phyloP scores from a whole-genome alignment of 2,329 filamentous ascomycete species.

The Diaporthe batatas region DNA sequence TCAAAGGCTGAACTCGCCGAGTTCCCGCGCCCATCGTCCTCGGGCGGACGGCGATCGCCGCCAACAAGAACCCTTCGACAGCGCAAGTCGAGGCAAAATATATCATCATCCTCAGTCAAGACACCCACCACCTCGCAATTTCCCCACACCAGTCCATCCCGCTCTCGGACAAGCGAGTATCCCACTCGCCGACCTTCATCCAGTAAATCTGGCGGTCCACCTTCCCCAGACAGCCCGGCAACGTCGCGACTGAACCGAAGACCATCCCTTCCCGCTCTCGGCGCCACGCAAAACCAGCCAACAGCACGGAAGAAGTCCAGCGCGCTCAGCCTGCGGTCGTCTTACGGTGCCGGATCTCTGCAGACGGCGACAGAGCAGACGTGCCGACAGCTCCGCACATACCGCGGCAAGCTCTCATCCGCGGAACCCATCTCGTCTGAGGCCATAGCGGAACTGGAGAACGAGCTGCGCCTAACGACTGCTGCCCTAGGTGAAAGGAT shows the following conservation, averaged over 20 bases:
- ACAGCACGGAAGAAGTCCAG: conserved; percentile 63
- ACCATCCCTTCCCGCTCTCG: conserved; percentile 68
- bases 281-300: conserved; percentile 47
- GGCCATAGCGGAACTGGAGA: conserved; percentile 72
- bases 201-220: conserved; percentile 60
- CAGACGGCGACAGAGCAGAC: conserved; percentile 75
- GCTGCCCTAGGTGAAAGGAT: conserved; percentile 71
- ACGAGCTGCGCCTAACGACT: conserved; percentile 73
- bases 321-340: conserved; percentile 58
- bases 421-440: conserved; percentile 68
- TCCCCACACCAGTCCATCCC: conserved; percentile 56
- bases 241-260: conserved; percentile 61
- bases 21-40: conserved; percentile 70
- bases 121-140: conserved; percentile 53
- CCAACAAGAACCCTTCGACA: conserved; percentile 64
- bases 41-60: conserved; percentile 66
- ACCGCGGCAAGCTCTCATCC: conserved; percentile 73
- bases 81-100: conserved; percentile 66
- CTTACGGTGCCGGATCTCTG: conserved; percentile 64
- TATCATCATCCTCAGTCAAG: conserved; percentile 53
- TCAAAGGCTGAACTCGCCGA: conserved; percentile 90
- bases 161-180: conserved; percentile 54
- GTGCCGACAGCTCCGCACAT: conserved; percentile 72
- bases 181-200: conserved; percentile 63
- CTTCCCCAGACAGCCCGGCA: conserved; percentile 58